Evolutionary conservation across 139 green algal genomes (phyloP), one percentile per base, ranked within the genome.

Genomic region (Desmodesmus armatus): DNA sequence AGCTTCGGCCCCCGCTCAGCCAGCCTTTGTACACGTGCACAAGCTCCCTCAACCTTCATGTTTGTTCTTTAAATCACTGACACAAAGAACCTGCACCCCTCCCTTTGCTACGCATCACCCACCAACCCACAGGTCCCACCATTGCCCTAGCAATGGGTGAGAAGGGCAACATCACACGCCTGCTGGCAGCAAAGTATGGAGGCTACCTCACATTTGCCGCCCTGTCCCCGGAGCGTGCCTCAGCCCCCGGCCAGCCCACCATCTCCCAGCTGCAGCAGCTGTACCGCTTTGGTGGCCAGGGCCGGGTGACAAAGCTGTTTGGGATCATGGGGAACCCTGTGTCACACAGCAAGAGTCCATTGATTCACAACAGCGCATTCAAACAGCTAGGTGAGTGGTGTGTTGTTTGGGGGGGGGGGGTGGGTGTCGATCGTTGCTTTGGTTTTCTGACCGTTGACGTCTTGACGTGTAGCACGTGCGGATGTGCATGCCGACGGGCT

Each of bases 71-170:
- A n/a, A n/a, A n/a, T n/a, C n/a, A n/a, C n/a, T n/a, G n/a, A n/a
- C n/a, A n/a, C n/a, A n/a, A n/a, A n/a, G n/a, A n/a, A n/a, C n/a
- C n/a, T n/a, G n/a, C 29, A 71, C 62, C 27, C 29, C 39, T 84
- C 9, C 13, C 67, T 88, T 69, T 75, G 25, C n/a, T 39, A 75
- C 60, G 19, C 33, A 9, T 71, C n/a, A n/a, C n/a, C n/a, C n/a
- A n/a, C n/a, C n/a, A n/a, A n/a, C n/a, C n/a, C 70, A 55, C 90
- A 94, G 94, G 88, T 29, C 95, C 94, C 41, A 95, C 92, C 44
- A 99, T 99, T 55, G 94, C 94, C 0, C 84, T 99, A 40, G 91
- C 93, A 29, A 99, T 99, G 97, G 96, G 96, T 1, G 96, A 98
- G 82, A 87, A 85, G 7, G 97, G 97, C 21, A 80, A 94, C 29